These are phyloP conservation scores for Starmerella bacillaris DNA, from an alignment of 805 yeast species.

Conservation along the genomic window DNA sequence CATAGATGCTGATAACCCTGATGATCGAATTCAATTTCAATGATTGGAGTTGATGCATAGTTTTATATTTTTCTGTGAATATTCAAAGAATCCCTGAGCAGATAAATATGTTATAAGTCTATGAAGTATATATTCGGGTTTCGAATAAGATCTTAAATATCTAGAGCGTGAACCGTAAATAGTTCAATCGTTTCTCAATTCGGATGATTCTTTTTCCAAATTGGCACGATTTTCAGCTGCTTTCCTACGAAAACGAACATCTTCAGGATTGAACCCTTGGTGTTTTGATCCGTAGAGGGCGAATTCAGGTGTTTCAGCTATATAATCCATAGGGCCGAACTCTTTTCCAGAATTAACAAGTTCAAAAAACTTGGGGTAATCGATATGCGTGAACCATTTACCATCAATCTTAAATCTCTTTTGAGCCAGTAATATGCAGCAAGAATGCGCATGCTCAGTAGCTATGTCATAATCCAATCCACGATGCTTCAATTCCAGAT, in stretches of 20 bases:
- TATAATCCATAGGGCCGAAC: conserved; percentile 66
- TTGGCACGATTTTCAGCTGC: background rate
- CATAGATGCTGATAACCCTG: too few species aligned
- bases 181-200: too few species aligned
- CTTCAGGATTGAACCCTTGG: conserved; percentile 83
- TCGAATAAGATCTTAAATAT: too few species aligned
- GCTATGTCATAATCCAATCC: conserved; percentile 67
- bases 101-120: too few species aligned
- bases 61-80: too few species aligned
- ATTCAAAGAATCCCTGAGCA: too few species aligned
- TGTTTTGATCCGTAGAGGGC: conserved; percentile 72
- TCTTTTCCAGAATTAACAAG: conserved; percentile 45
- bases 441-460: conserved; percentile 89
- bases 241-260: conserved; percentile 28
- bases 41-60: too few species aligned
- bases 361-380: conserved; percentile 59
- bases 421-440: conserved; percentile 75
- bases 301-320: conserved; percentile 72
- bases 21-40: too few species aligned
- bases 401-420: conserved; percentile 48
- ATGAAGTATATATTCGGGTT: too few species aligned
- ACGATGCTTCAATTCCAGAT: conserved; percentile 41
- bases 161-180: too few species aligned
- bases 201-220: too few species aligned
- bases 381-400: conserved; percentile 78